Percentiles rank a stretch among this genome's conserved stretches.
These are phyloP conservation scores for Kluyveromyces sp. DNA, from an alignment of 1,139 yeast species.

Conservation along the genomic window DNA sequence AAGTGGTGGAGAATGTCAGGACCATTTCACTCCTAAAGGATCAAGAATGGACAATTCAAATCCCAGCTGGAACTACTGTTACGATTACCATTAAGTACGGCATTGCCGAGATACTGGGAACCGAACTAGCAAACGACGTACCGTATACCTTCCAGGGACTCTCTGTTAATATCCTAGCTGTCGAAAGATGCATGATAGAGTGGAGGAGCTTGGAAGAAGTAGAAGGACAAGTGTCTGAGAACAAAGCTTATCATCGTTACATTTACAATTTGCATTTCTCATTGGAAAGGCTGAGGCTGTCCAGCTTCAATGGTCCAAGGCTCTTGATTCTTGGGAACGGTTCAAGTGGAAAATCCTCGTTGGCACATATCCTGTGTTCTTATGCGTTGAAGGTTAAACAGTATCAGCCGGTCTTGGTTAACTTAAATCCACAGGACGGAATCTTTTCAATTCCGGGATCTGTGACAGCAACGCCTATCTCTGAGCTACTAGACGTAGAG, in stretches of 20 bases:
- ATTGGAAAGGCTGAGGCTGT: constrained; percentile 53
- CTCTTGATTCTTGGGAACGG: constrained; percentile 69
- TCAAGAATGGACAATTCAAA: constrained; percentile 84
- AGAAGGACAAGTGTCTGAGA: constrained; percentile 15
- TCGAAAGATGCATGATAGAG: constrained; percentile 47
- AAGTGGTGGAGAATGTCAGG: constrained; percentile 7
- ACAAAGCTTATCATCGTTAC: constrained; percentile 20
- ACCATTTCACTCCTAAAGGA: constrained; percentile 34
- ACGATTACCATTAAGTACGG: constrained; percentile 57
- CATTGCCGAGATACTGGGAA: constrained; percentile 84
- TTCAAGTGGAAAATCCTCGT: constrained; percentile 70
- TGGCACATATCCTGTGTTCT: constrained; percentile 61
- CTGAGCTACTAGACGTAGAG: constrained; percentile 75
- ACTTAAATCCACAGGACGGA: constrained; percentile 75
- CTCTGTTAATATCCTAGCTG: constrained; percentile 54
- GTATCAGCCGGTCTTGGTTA: constrained; percentile 63
- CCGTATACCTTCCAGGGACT: constrained; percentile 55
- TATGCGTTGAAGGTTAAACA: constrained; percentile 69
- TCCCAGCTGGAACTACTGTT: constrained; percentile 51
- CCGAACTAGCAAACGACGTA: constrained; percentile 73
- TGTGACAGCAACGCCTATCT: constrained; percentile 73
- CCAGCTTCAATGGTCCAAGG: constrained; percentile 47
- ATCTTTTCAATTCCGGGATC: constrained; percentile 81
- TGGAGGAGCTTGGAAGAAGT: constrained; percentile 33
- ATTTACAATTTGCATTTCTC: constrained; percentile 64